phyloP scores from a whole-genome alignment of 441 rosid species.

The Pelargonium australe region DNA sequence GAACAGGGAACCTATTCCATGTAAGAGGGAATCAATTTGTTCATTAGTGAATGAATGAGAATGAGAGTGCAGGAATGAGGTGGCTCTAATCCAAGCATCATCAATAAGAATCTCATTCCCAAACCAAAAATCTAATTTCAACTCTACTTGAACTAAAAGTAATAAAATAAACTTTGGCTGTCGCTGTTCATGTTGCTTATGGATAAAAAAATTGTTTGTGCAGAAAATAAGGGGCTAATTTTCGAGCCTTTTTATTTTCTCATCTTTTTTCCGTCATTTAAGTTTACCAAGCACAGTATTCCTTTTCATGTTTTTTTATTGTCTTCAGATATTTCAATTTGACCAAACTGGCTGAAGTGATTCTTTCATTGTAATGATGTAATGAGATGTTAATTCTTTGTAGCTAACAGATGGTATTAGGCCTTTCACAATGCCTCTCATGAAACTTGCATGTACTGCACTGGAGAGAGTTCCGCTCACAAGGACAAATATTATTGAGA shows the following conservation, averaged over 20 bases:
- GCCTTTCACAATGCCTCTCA: conserved; percentile 90
- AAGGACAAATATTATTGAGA: conserved; percentile 53
- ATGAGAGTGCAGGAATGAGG: too few relatives aligned
- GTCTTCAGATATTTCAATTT: neutral
- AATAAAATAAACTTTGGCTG: neutral
- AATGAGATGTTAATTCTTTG: conserved; percentile 24
- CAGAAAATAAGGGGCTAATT: neutral
- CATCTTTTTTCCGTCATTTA: neutral
- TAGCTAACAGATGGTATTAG: conserved; percentile 87
- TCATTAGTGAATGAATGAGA: too few relatives aligned
- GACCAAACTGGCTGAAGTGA: neutral
- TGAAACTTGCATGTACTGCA: conserved; percentile 92
- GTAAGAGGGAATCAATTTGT: too few relatives aligned
- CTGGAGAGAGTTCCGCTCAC: conserved; percentile 89
- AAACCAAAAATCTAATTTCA: too few relatives aligned
- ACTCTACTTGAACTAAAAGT: neutral
- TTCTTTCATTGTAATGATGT: conserved; percentile 14
- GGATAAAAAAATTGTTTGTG: too few relatives aligned
- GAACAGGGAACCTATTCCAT: too few relatives aligned
- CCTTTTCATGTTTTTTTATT: neutral
- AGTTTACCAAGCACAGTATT: too few relatives aligned
- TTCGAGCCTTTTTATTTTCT: neutral
- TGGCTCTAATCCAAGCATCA: too few relatives aligned
- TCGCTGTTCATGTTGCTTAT: too few relatives aligned
- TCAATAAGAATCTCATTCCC: too few relatives aligned